These are phyloP conservation scores for Dictyostelium brefeldianum DNA, from an alignment of 78 protist species.

Conservation along the genomic window DNA sequence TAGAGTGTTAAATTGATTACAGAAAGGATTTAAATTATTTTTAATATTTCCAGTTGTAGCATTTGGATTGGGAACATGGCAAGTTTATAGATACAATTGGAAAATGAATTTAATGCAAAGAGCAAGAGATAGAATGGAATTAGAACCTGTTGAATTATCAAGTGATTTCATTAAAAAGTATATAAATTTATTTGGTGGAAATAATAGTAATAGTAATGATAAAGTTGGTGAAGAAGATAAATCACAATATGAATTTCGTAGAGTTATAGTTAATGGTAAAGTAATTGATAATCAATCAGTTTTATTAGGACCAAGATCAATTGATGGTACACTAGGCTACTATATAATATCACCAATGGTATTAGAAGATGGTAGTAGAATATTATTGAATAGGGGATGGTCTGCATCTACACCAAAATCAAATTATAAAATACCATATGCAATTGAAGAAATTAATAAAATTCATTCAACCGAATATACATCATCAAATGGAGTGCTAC, in stretches of 20 bases:
- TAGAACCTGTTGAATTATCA: conserved; percentile 19
- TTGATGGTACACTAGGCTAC: conserved; percentile 37
- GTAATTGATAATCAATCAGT: not conserved
- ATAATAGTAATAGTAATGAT: not conserved
- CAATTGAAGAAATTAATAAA: not conserved
- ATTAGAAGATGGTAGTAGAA: conserved; percentile 15
- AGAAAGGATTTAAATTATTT: conserved; percentile 27
- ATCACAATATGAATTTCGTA: conserved; percentile 43
- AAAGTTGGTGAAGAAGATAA: not conserved
- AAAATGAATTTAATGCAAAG: conserved; percentile 25
- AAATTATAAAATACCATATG: not conserved
- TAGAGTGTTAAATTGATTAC: not conserved
- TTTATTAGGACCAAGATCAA: conserved; percentile 49
- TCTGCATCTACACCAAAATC: conserved; percentile 8
- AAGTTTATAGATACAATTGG: conserved; percentile 74
- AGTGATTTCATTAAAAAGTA: not conserved
- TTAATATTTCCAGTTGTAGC: conserved; percentile 42
- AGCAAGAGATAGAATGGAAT: conserved; percentile 26
- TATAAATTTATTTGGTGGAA: not conserved
- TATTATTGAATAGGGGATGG: conserved; percentile 61
- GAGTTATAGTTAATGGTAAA: conserved; percentile 12
- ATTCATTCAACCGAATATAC: not conserved
- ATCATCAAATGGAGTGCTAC: too few relatives aligned
- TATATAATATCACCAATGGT: conserved; percentile 28
- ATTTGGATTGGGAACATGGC: conserved; percentile 67